Evolutionary conservation across 2,329 filamentous ascomycete species (phyloP).

Genomic region (Fusarium globosum): DNA sequence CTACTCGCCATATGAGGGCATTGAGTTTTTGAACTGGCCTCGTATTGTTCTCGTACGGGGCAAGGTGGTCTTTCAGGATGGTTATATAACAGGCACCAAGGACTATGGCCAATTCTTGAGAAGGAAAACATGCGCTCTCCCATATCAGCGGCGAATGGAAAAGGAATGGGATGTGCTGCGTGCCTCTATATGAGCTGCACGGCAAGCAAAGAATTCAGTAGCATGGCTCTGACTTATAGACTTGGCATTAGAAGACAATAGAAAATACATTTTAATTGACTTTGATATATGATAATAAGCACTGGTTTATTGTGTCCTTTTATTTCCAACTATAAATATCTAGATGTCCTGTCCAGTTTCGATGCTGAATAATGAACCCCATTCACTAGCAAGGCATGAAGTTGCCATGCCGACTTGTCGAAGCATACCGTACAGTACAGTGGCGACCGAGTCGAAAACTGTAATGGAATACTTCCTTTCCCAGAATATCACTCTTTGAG

Average conservation of each 20-base stretch:
- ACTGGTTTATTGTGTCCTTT: not conserved
- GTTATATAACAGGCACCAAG: not conserved
- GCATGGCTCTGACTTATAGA: not conserved
- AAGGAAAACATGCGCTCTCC: not conserved
- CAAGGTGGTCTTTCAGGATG: not conserved
- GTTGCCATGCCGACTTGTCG: not conserved
- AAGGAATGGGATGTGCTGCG: not conserved
- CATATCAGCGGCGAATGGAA: not conserved
- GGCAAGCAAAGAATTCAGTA: not conserved
- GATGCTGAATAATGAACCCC: not conserved
- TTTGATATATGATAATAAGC: accelerated
- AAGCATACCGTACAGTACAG: not conserved
- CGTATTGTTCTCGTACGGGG: not conserved
- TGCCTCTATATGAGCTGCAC: not conserved
- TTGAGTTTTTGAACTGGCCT: not conserved
- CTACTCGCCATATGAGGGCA: not conserved
- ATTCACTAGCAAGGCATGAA: not conserved
- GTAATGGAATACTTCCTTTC: not conserved
- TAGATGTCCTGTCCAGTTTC: not conserved
- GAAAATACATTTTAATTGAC: not conserved
- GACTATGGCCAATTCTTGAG: not conserved
- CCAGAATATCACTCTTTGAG: not conserved
- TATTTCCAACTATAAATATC: not conserved
- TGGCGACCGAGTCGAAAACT: not conserved
- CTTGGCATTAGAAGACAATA: too few species aligned